These are phyloP conservation scores for Bipolaris sorokiniana DNA, from an alignment of 2,329 filamentous ascomycete genomes.

Conservation along the genomic window DNA sequence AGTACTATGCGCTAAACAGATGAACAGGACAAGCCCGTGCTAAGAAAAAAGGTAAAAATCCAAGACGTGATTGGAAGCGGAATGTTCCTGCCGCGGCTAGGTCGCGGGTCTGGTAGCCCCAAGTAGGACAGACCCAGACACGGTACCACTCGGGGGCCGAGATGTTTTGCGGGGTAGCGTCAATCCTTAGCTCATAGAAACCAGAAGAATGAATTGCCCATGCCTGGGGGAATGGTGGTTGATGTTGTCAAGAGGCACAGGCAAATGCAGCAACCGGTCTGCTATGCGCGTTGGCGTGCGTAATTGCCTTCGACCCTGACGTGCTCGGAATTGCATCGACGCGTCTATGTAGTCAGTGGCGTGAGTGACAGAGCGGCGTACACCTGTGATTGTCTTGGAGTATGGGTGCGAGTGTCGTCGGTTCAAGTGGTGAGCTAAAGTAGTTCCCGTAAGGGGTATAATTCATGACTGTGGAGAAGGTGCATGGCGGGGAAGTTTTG, in stretches of 20 bases:
- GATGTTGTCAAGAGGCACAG: constrained; percentile 6
- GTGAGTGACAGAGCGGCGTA: neutral
- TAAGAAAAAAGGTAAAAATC: constrained; percentile 22
- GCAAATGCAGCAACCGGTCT: constrained; percentile 1
- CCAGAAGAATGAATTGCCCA: constrained; percentile 17
- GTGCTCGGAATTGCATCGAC: neutral
- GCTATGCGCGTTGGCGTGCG: constrained; percentile 3
- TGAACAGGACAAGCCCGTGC: constrained; percentile 26
- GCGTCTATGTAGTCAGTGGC: neutral
- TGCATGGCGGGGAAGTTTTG: constrained; percentile 46
- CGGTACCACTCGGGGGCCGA: constrained; percentile 23
- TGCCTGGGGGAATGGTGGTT: constrained; percentile 3
- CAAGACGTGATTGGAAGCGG: constrained; percentile 24
- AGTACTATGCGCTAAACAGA: constrained; percentile 14
- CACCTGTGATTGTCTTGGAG: neutral
- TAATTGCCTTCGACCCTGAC: neutral
- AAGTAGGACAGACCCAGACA: constrained; percentile 16
- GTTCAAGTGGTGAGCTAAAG: constrained; percentile 34
- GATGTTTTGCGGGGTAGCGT: constrained; percentile 45
- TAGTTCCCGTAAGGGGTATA: constrained; percentile 38
- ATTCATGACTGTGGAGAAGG: constrained; percentile 30
- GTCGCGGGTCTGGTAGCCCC: constrained; percentile 17
- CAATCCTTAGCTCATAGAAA: constrained; percentile 40
- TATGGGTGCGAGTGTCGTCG: constrained; percentile 23
- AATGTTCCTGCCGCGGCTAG: constrained; percentile 7